Base-by-base conservation (phyloP, 2,329 filamentous ascomycete genomes). In the Diaporthe longicolla region DNA sequence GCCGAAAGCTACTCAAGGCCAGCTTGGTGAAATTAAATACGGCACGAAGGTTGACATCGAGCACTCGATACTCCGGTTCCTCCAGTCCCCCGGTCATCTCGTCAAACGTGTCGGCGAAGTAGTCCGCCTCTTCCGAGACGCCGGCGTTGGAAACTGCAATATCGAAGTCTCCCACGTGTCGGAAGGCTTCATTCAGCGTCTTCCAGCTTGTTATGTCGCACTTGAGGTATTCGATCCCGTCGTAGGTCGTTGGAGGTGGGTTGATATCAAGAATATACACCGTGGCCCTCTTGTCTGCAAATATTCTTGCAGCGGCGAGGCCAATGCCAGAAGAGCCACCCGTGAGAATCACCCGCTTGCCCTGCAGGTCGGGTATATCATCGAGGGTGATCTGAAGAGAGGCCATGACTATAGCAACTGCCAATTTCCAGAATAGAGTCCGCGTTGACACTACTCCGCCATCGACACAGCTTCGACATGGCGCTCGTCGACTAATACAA, bases 311-410 rank as follows among this genome's bases (percentile, higher is more conserved):
- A 1, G 81, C 77, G 19, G 80, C 81, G n/a, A 80, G 77, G 0
- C 82, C 81, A 68, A 83, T 84, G 7, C 81, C 82, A 2, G 81
- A 80, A 35, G 77, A 63, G 13, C 78, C 81, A 19, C 81, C 79
- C 73, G 71, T 68, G 40, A 57, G 37, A 17, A 50, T 35, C 17
- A 40, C 58, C n/a, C n/a, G n/a, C 35, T 63, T 63, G 6, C 58
- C 58, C 35, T 63, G 58, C 35, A 63, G 24, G 26, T 35, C 32
- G 35, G 58, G 58, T 35, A 63, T 63, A 40, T 63, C 35, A 45
- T 50, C 8, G 21, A 24, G 8, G 21, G 48, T 50, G n/a, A 50
- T 50, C 21, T 50, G 48, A 50, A 50, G 48, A 50, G 48, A n/a
- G n/a, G 48, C 17, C 48, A 50, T 50, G 48, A 13, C 48, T n/a